Evolutionary conservation across 108 stramenopile genomes (phyloP).

Genomic region (Nitzschia sp.): DNA sequence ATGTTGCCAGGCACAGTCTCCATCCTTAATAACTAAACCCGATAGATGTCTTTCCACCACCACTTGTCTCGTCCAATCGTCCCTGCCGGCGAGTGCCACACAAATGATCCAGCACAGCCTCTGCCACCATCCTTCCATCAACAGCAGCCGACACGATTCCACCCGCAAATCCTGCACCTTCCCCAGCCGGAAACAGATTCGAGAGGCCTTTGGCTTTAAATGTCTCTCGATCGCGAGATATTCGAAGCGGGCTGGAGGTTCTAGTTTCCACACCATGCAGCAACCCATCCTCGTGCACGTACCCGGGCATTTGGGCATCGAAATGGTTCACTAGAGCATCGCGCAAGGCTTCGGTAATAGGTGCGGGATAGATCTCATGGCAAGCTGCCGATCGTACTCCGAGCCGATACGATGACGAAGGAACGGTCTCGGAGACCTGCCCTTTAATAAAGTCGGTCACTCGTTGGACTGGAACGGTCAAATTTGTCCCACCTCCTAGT

Average conservation of each 20-base stretch:
- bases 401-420: constrained; percentile 90
- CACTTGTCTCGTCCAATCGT: constrained; percentile 13
- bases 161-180: constrained; percentile 97
- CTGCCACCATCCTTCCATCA: constrained; percentile 88
- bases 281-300: constrained; percentile 74
- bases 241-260: constrained; percentile 88
- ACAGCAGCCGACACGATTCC: constrained; percentile 96
- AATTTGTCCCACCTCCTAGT: constrained; percentile 83
- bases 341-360: constrained; percentile 71
- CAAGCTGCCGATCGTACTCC: constrained; percentile 83
- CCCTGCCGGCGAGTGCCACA: constrained; percentile 14
- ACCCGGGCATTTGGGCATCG: constrained; percentile 83
- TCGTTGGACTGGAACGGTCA: constrained; percentile 90
- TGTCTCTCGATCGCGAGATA: constrained; percentile 68
- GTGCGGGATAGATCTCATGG: constrained; percentile 88
- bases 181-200: constrained; percentile 87
- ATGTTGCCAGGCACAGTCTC: too few species aligned
- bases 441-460: constrained; percentile 85
- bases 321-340: constrained; percentile 81
- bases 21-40: constrained; percentile 45
- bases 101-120: constrained; percentile 68
- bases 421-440: constrained; percentile 54
- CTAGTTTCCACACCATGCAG: constrained; percentile 95
- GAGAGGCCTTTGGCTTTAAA: constrained; percentile 68
- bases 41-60: constrained; percentile 7